Evolutionary conservation across 257 asterid species (phyloP), one percentile per base, ranked within the genome.

Genomic region (Fraxinus anomala): DNA sequence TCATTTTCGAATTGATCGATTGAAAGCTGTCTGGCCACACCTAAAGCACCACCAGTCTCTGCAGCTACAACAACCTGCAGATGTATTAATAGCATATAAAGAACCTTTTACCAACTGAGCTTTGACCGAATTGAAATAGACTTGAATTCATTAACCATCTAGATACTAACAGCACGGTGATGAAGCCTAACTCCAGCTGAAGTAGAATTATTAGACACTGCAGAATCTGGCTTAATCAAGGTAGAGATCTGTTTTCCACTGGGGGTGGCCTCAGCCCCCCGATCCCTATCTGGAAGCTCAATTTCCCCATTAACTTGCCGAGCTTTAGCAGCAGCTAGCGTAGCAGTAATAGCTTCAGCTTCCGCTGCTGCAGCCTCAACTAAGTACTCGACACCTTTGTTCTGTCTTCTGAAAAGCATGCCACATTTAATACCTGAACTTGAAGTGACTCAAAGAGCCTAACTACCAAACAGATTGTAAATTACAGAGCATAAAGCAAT

Each of bases 341-440:
- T 88, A 17, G 98, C 98, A 82, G 86, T 89, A 72, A 96, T 96
- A 78, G 99, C 98, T 89, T 96, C 97, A 69, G 98, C 98, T 86
- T 96, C 99, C 23, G 99, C 99, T 24, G 99, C 97, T 23, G 99
- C 81, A 39, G 99, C 99, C 87, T 96, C 97, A 82, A 96, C 99
- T 82, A 96, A 85, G 89, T 92, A 96, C 51, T 96, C 97, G 63
- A 91, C 97, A 73, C 99, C 98, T 85, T 92, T 89, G 86, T 92
- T 96, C 77, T 87, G 86, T 83, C 94, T 91, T 82, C 98, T 89
- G 87, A 40, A 73, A 76, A 70, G 26, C 75, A 79, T 72, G 44
- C 37, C 81, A 83, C 2, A 82, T 11, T 82, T 49, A 71, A 77
- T 34, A 28, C 7, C 59, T 79, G 51, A 76, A 73, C 79, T 23